Evolutionary conservation across 192 early-diverging fungal genomes (phyloP).

Genomic region (Entophlyctis luteolus): DNA sequence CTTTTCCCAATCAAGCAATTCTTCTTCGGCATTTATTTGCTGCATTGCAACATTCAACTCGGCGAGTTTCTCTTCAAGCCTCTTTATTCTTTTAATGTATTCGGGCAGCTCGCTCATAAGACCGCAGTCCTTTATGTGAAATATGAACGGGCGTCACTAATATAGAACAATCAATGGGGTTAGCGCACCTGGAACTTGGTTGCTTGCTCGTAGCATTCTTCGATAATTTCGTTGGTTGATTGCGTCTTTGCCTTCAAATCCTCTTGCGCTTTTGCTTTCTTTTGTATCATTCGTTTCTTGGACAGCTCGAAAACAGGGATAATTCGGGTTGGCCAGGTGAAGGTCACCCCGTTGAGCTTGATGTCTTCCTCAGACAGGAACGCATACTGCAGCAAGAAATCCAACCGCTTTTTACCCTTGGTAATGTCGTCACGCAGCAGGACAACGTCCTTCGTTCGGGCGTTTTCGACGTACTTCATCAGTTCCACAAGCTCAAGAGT

Average conservation of each 20-base stretch:
- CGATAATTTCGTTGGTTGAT: conserved; percentile 50
- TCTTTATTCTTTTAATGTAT: conserved; percentile 56
- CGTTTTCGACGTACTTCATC: conserved; percentile 55
- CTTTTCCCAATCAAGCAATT: conserved; percentile 59
- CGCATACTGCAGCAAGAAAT: conserved; percentile 55
- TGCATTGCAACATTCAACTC: conserved; percentile 44
- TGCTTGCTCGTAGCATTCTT: conserved; percentile 55
- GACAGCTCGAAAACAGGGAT: conserved; percentile 60
- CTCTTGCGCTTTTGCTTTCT: conserved; percentile 61
- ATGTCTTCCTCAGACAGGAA: conserved; percentile 61
- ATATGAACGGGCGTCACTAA: neutral
- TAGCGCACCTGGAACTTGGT: conserved; percentile 51
- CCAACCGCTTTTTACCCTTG: conserved; percentile 52
- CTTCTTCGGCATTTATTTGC: conserved; percentile 55
- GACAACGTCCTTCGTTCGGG: conserved; percentile 49
- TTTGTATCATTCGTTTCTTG: conserved; percentile 60
- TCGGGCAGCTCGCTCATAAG: conserved; percentile 59
- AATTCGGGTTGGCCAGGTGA: conserved; percentile 63
- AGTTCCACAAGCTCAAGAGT: conserved; percentile 60
- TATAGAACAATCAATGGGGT: too few relatives aligned
- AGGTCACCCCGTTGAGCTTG: conserved; percentile 60
- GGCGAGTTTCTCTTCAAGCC: conserved; percentile 45
- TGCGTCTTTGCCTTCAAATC: conserved; percentile 57
- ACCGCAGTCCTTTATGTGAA: conserved; percentile 42
- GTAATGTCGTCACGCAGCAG: conserved; percentile 50